Evolutionary conservation across 2,329 filamentous ascomycete genomes (phyloP), one percentile per base, ranked within the genome.

Genomic region (Clonostachys sp.): DNA sequence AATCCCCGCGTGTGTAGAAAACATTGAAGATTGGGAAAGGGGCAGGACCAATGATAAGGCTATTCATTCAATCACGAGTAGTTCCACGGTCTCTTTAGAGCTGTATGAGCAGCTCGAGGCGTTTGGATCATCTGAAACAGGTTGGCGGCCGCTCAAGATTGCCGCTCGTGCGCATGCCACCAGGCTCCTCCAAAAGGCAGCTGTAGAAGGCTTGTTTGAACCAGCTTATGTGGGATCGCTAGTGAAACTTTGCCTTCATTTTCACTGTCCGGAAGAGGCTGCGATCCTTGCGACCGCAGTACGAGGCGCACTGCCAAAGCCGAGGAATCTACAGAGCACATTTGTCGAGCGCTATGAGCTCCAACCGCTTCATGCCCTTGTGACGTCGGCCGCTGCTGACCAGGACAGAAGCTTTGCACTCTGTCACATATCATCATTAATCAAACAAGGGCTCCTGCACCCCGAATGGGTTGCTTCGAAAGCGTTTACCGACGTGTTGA

Each of bases 31-130:
- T 33, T 67, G 61, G 56, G 63, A 67, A n/a, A 51, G 48, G 6
- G 50, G 58, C 20, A 45, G 8, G 12, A 43, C 34, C 30, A 35
- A 14, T 2, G 39, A 38, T 33, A 14, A 41, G 12, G 6, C 5
- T 13, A 30, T 13, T 7, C 30, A 20, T 12, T 35, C 24, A 16
- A 12, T 17, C 16, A 9, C 14, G 12, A 24, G 24, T 51, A 51
- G 39, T 57, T 56, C 16, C 53, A 59, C 16, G n/a, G 59, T 54
- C 34, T 57, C 58, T 4, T 55, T 53, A 12, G 61, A 65, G 24
- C 52, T 69, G 18, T 68, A 68, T 40, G 56, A 55, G 7, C 63
- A 68, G 42, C 56, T 69, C 4, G 64, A 68, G 40, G 51, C 50
- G 5, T 59, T 66, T 35, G 64, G 65, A 16, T 48, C 53, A 6